Base-by-base conservation (phyloP, 805 yeast species). In the Spathaspora sp. region DNA sequence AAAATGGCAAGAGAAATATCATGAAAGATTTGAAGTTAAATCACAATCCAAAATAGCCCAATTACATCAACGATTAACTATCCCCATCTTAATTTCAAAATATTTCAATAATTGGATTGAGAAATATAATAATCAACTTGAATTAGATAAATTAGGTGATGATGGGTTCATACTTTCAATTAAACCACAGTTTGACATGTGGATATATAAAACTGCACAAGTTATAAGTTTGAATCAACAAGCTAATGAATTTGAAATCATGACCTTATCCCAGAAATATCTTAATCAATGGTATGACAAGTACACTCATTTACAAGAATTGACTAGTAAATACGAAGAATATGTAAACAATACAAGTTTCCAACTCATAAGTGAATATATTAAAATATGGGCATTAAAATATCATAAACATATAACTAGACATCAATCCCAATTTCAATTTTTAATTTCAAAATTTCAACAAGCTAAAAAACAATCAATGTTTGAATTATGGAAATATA, bases 401-500 rank as follows among this genome's bases (percentile, higher is more conserved):
- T 60, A 63, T 45, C 65, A 70, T 45, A 70, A 67, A 52, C 61
- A 54, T 29, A 59, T 67, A 12, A 54, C 61, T n/a, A 57, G 75
- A 18, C 68, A 71, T 49, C 63, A 68, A 45, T 73, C 69, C 47
- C 67, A 68, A 11, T 69, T 72, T 56, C 69, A 65, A 3, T 53
- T 66, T 42, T 72, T 73, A 50, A 50, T 61, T 5, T 64, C 61
- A 20, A 62, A 71, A 49, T 70, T 72, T 72, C 65, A 70, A 43
- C 46, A 55, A 5, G 57, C 64, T 9, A 60, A 63, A 31, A 38
- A 62, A 47, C 59, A 60, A 35, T 57, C 71, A 0, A 62, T 73
- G 11, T 69, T 73, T 52, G 75, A 72, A 39, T 56, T 74, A 12
- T 74, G 79, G 79, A 17, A 61, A 4, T 63, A 60, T 47, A 72